Percentiles rank a stretch among this genome's conserved stretches.
Evolutionary conservation across 768 basidiomycete species (phyloP).

Genomic region (Pleurotus tuber-regium): DNA sequence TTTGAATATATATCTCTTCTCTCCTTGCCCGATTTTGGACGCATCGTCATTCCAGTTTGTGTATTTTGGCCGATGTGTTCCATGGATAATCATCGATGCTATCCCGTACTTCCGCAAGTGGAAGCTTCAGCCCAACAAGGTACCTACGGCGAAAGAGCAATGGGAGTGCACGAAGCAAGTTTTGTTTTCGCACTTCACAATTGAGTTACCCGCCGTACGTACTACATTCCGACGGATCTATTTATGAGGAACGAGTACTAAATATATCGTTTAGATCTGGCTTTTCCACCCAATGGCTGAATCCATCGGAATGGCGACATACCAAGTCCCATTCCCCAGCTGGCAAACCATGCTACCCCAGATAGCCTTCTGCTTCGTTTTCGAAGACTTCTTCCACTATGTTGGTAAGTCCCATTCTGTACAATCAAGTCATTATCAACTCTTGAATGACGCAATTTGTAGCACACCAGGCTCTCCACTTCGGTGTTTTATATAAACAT

Average conservation of each 20-base stretch:
- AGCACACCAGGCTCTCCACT: slow-evolving; percentile 94
- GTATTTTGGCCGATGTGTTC: slow-evolving; percentile 93
- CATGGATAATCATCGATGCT: slow-evolving; percentile 94
- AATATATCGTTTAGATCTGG: slow-evolving; percentile 76
- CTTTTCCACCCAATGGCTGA: slow-evolving; percentile 91
- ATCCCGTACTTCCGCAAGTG: slow-evolving; percentile 92
- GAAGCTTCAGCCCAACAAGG: slow-evolving; percentile 89
- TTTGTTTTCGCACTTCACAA: slow-evolving; percentile 91
- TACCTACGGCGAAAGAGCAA: slow-evolving; percentile 79
- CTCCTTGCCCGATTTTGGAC: neutral
- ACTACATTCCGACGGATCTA: neutral
- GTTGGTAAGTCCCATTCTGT: slow-evolving; percentile 46
- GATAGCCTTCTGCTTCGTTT: slow-evolving; percentile 86
- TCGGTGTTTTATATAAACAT: slow-evolving; percentile 79
- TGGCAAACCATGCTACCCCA: slow-evolving; percentile 70
- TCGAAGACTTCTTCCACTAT: slow-evolving; percentile 96
- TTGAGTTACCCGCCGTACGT: slow-evolving; percentile 86
- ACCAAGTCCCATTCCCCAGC: slow-evolving; percentile 89
- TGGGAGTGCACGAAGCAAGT: slow-evolving; percentile 97
- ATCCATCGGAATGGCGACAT: slow-evolving; percentile 84
- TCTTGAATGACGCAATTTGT: neutral
- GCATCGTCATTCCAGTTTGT: slow-evolving; percentile 81
- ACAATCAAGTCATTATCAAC: neutral
- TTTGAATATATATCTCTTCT: slow-evolving; percentile 4
- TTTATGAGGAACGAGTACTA: neutral